Evolutionary conservation across 176 grass and related monocot species (phyloP).

Genomic region (barley (Hordeum vulgare)): MorexV3_pseudomolecules_assembly NC_058521.1:582030936-582031435

Average conservation of each 20-base stretch:
- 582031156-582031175: no score
- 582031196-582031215: neutral
- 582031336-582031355: neutral
- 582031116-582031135: neutral
- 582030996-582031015: neutral
- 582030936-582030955: neutral
- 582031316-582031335: constrained; percentile 43
- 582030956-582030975: neutral
- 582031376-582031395: constrained; percentile 25
- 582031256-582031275: constrained; percentile 3
- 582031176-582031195: constrained; percentile 2
- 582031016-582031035: neutral
- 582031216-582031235: constrained; percentile 1
- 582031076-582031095: neutral
- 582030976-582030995: neutral
- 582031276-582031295: constrained; percentile 21
- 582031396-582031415: neutral
- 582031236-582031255: neutral
- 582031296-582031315: constrained; percentile 53
- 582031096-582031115: neutral
- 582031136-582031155: neutral
- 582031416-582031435: neutral
- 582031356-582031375: neutral
- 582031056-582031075: constrained; percentile 17
- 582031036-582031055: neutral